phyloP scores from a whole-genome alignment of 2,329 filamentous ascomycete genomes.

The Trichoderma arundinaceum region DNA sequence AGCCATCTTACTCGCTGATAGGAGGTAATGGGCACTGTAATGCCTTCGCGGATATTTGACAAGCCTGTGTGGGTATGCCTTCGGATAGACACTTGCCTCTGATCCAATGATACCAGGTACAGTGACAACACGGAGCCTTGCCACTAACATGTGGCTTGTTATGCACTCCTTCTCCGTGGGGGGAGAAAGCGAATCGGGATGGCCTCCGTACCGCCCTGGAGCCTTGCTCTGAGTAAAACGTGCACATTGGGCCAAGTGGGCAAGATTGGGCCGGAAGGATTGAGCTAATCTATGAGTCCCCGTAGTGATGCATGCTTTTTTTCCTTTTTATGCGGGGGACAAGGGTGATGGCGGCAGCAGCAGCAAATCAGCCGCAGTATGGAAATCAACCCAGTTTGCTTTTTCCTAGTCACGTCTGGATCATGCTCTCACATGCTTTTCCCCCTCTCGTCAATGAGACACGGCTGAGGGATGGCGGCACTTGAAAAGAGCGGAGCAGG shows the following conservation, averaged over 20 bases:
- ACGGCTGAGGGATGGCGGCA: not conserved
- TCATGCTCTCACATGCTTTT: not conserved
- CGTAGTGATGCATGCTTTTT: not conserved
- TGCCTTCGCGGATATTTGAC: not conserved
- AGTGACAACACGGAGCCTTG: not conserved
- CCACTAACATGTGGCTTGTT: not conserved
- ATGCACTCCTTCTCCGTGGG: not conserved
- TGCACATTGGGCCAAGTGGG: not conserved
- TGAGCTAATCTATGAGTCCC: not conserved
- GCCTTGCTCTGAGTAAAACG: conserved; percentile 4
- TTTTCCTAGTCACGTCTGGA: not conserved
- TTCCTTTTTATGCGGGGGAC: conserved; percentile 1
- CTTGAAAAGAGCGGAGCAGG: not conserved
- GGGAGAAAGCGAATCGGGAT: conserved; percentile 1
- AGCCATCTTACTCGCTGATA: not conserved
- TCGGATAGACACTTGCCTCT: not conserved
- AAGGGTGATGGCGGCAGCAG: not conserved
- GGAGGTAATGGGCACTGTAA: not conserved
- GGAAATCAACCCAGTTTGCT: not conserved
- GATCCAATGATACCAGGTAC: not conserved
- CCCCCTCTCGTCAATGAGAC: not conserved
- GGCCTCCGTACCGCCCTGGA: not conserved
- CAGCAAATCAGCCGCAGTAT: not conserved
- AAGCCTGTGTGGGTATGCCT: too few relatives aligned
- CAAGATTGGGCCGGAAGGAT: not conserved